A percentile compares a stretch with the other conserved stretches of the same genome.
These are phyloP conservation scores for Lipomyces chichibuensis DNA, from an alignment of 805 yeast genomes.

Conservation along the genomic window DNA sequence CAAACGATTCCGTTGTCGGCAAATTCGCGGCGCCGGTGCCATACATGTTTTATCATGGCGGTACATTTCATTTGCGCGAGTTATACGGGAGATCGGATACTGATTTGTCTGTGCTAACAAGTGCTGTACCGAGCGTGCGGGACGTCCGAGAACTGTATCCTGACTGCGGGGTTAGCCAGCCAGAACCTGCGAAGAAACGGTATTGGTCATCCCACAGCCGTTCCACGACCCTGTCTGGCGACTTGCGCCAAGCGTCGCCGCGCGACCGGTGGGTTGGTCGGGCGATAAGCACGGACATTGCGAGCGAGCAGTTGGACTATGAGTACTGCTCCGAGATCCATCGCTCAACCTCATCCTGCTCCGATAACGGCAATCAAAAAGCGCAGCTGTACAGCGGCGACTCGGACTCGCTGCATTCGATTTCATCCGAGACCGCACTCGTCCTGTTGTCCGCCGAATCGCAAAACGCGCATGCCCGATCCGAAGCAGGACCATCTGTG, in stretches of 20 bases:
- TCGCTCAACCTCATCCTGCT: background rate
- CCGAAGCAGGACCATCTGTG: background rate
- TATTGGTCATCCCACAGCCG: background rate
- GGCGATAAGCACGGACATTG: background rate
- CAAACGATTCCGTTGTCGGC: constrained; percentile 28
- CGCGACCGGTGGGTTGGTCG: background rate
- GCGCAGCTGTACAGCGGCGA: background rate
- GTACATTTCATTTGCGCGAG: constrained; percentile 8
- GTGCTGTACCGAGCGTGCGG: background rate
- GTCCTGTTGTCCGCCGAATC: background rate
- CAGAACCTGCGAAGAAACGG: background rate
- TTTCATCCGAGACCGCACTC: background rate
- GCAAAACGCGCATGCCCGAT: background rate
- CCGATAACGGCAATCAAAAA: background rate
- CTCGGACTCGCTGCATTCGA: background rate
- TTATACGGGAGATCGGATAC: background rate
- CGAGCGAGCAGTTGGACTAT: background rate
- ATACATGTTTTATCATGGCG: constrained; percentile 4
- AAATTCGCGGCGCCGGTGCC: constrained; percentile 16
- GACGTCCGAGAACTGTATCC: background rate
- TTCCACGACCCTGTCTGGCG: background rate
- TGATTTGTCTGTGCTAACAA: background rate
- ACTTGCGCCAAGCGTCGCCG: background rate
- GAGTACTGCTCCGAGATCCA: background rate
- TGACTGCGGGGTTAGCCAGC: background rate